These are phyloP conservation scores for Schoenoplectus triqueter DNA, from an alignment of 202 grass and related monocot genomes.

Conservation along the genomic window DNA sequence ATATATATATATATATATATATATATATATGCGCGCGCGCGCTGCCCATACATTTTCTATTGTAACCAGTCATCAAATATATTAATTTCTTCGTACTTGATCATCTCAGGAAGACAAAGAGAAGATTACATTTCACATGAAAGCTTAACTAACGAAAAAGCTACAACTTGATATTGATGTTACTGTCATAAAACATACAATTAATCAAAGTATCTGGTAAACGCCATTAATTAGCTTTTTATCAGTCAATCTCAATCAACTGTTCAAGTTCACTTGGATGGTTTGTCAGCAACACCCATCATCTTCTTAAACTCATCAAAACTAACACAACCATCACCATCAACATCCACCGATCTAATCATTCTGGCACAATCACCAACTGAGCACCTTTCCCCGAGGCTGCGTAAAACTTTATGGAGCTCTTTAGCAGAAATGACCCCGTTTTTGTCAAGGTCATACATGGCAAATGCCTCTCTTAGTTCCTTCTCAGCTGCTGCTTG, in stretches of 20 bases:
- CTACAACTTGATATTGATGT: neutral
- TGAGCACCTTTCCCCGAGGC: conserved; percentile 82
- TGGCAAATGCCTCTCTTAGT: conserved; percentile 71
- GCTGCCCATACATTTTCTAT: conserved; percentile 17
- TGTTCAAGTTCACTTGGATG: conserved; percentile 13
- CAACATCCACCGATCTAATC: conserved; percentile 79
- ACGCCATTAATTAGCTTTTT: conserved; percentile 21
- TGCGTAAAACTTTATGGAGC: conserved; percentile 68
- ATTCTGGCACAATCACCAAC: conserved; percentile 76
- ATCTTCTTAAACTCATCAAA: conserved; percentile 97
- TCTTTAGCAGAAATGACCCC: conserved; percentile 76
- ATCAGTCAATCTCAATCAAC: conserved; percentile 21
- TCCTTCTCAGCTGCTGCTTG: conserved; percentile 49
- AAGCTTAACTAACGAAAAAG: neutral
- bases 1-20: too few species aligned
- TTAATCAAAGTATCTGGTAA: conserved; percentile 9
- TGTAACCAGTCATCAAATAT: conserved; percentile 15
- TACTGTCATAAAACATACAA: neutral
- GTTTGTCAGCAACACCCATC: conserved; percentile 53
- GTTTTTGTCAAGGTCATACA: conserved; percentile 78
- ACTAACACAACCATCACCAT: conserved; percentile 75
- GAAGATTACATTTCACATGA: neutral
- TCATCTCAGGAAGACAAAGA: neutral
- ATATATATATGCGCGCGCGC: neutral
- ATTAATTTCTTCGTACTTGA: neutral